These are phyloP conservation scores for Solanum peruvianum DNA, from an alignment of 257 asterid species.

Conservation along the genomic window DNA sequence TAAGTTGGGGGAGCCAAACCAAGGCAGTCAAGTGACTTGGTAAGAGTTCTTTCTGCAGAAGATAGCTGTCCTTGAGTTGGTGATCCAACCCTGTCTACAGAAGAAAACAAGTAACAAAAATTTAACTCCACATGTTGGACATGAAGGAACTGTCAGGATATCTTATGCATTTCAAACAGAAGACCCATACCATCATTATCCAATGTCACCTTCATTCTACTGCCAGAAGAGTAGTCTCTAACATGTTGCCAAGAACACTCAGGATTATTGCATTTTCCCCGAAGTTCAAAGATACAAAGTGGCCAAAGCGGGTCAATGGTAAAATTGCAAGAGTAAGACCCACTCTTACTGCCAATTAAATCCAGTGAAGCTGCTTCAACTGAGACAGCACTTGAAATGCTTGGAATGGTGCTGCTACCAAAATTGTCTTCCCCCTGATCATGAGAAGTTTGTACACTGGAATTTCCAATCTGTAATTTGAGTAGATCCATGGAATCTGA, in stretches of 20 bases:
- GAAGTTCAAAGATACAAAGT: slow-evolving; percentile 42
- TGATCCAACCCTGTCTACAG: slow-evolving; percentile 16
- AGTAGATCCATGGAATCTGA: slow-evolving; percentile 2
- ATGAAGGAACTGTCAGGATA: neutral
- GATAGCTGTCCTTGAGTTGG: slow-evolving; percentile 2
- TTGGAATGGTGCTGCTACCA: neutral
- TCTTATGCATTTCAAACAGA: neutral
- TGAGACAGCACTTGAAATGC: neutral
- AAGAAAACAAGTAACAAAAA: neutral
- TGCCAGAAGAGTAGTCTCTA: slow-evolving; percentile 13
- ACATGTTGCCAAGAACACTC: slow-evolving; percentile 41
- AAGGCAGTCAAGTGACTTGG: slow-evolving; percentile 13
- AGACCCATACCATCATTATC: slow-evolving; percentile 8
- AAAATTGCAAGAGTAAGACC: slow-evolving; percentile 24
- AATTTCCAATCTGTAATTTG: slow-evolving; percentile 4
- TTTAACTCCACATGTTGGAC: neutral
- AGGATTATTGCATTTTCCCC: slow-evolving; percentile 43
- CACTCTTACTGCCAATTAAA: slow-evolving; percentile 13
- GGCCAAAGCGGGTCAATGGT: slow-evolving; percentile 39
- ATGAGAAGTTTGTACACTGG: slow-evolving; percentile 6
- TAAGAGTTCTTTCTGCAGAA: neutral
- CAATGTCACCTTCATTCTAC: neutral
- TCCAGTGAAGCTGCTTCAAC: slow-evolving; percentile 1
- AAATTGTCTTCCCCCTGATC: neutral
- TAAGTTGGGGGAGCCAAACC: slow-evolving; percentile 27